phyloP scores from a whole-genome alignment of 2,329 filamentous ascomycete species.

The Aspergillus fumigatus region DNA sequence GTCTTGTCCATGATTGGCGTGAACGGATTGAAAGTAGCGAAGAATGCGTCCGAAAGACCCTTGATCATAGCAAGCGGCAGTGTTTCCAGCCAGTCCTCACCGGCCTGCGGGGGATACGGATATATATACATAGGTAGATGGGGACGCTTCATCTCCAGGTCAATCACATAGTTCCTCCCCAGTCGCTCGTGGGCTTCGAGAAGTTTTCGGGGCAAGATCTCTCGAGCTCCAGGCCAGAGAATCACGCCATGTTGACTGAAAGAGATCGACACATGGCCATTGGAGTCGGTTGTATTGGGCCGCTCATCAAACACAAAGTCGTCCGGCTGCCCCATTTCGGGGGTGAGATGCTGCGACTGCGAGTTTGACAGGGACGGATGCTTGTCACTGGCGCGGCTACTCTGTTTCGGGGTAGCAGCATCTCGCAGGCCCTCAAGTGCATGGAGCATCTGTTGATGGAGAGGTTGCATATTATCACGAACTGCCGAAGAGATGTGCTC shows the following conservation, averaged over 20 bases:
- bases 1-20: conserved; percentile 51
- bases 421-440: conserved; percentile 12
- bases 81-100: conserved; percentile 43
- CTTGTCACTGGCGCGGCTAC: conserved; percentile 6
- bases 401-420: conserved; percentile 14
- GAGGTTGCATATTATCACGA: conserved; percentile 26
- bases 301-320: conserved; percentile 29
- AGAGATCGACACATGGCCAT: conserved; percentile 39
- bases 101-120: conserved; percentile 32
- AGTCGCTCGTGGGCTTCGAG: conserved; percentile 35
- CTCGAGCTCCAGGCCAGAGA: conserved; percentile 45
- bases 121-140: conserved; percentile 40
- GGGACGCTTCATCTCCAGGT: conserved; percentile 45
- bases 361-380: conserved; percentile 11
- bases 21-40: conserved; percentile 51
- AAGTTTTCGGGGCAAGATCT: conserved; percentile 41
- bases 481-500: conserved; percentile 42
- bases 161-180: conserved; percentile 48
- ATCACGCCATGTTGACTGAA: conserved; percentile 51
- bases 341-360: conserved; percentile 21
- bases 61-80: conserved; percentile 48
- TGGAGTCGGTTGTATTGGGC: conserved; percentile 24
- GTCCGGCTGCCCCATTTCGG: conserved; percentile 23
- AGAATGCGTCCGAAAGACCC: conserved; percentile 51
- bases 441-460: conserved; percentile 25